Conservation (phyloP, 805 yeast genomes). For the Candida incommunis region DNA sequence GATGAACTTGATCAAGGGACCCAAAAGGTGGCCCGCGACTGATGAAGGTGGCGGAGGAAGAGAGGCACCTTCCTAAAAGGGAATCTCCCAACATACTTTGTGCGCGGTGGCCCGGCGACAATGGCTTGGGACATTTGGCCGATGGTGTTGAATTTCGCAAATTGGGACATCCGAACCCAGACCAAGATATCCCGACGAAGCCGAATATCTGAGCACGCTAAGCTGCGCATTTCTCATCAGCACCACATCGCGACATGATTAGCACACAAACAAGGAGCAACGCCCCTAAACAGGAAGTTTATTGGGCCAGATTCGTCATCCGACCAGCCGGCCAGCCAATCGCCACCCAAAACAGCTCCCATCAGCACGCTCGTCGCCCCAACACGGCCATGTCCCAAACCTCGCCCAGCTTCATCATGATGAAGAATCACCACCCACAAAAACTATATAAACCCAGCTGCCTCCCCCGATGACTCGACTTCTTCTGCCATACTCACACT, state of each 20-base stretch:
- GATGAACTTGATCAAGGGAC: too few species aligned
- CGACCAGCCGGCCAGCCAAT: too few species aligned
- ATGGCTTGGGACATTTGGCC: not conserved
- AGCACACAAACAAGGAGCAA: not conserved
- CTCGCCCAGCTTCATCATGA: too few species aligned
- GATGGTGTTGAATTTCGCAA: not conserved
- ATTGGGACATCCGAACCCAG: not conserved
- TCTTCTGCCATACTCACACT: not conserved
- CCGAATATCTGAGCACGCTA: not conserved
- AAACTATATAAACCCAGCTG: not conserved
- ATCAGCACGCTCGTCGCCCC: not conserved
- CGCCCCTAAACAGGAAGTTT: not conserved
- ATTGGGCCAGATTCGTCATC: too few species aligned
- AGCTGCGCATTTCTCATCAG: not conserved
- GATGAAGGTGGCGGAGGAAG: constrained; percentile 3
- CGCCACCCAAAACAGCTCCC: not conserved
- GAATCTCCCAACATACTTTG: constrained; percentile 2
- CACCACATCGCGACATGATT: too few species aligned
- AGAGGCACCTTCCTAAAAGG: constrained; percentile 6
- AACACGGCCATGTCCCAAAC: not conserved
- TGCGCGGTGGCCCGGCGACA: not conserved
- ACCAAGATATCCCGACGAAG: not conserved
- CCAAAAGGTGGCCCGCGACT: too few species aligned
- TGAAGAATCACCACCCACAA: not conserved
- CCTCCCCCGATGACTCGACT: not conserved